phyloP scores from a whole-genome alignment of 768 basidiomycete species.

The Mycena galopus region DNA sequence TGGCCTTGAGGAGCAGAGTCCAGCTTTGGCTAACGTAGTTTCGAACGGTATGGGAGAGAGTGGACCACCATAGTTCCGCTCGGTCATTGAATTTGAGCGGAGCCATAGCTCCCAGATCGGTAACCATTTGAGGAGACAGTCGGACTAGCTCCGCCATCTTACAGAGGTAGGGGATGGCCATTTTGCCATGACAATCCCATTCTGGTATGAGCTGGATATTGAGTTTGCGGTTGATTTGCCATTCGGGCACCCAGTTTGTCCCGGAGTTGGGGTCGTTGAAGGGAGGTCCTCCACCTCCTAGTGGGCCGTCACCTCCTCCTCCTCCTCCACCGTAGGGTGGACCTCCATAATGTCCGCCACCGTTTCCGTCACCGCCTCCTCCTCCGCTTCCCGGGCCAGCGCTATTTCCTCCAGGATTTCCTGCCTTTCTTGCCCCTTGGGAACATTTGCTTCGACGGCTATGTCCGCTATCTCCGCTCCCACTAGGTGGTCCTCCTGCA shows the following conservation, averaged over 20 bases:
- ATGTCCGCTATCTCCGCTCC: no score
- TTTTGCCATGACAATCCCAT: slow-evolving; percentile 8
- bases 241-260: neutral
- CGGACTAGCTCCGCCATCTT: slow-evolving; percentile 6
- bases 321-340: no score
- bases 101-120: no score
- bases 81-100: neutral
- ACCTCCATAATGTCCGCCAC: no score
- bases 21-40: slow-evolving; percentile 6
- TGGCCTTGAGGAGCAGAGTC: no score
- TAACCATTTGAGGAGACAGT: no score
- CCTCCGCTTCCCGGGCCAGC: neutral
- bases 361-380: no score
- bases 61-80: neutral
- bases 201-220: neutral
- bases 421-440: slow-evolving; percentile 9
- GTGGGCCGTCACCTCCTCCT: no score
- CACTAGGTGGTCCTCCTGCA: no score
- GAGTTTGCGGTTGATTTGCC: slow-evolving; percentile 13
- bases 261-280: no score
- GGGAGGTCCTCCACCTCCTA: no score
- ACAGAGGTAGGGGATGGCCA: neutral
- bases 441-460: no score
- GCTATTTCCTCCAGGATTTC: neutral
- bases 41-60: neutral